These are phyloP conservation scores for Diaporthe helianthi DNA, from an alignment of 2,329 filamentous ascomycete species.

Conservation along the genomic window DNA sequence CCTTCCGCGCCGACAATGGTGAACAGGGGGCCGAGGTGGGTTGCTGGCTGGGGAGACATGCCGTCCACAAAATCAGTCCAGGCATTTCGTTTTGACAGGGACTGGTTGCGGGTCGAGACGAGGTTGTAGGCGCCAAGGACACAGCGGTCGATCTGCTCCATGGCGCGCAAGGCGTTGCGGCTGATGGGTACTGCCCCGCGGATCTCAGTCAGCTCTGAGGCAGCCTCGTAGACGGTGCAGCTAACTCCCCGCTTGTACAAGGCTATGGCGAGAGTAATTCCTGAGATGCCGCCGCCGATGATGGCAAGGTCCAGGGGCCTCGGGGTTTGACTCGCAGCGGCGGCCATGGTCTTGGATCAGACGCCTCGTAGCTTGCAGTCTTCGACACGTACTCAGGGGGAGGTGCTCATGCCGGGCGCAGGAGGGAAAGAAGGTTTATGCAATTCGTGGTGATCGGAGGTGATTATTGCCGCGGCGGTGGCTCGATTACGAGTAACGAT, in stretches of 20 bases:
- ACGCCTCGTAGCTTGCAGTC: neutral
- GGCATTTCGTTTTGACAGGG: conserved; percentile 34
- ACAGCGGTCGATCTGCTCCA: conserved; percentile 41
- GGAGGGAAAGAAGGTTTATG: neutral
- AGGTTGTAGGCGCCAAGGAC: conserved; percentile 41
- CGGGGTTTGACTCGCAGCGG: neutral
- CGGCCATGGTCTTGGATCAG: neutral
- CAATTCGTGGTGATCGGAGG: neutral
- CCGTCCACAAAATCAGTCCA: conserved; percentile 43
- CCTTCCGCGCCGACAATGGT: conserved; percentile 31
- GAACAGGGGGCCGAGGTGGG: conserved; percentile 36
- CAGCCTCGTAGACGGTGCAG: conserved; percentile 47
- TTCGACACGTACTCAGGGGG: neutral
- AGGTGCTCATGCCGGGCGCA: neutral
- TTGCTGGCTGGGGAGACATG: conserved; percentile 30
- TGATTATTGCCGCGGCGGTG: neutral
- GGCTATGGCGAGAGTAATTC: conserved; percentile 45
- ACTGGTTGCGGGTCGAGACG: conserved; percentile 40
- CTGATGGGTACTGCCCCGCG: conserved; percentile 48
- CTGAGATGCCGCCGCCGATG: conserved; percentile 51
- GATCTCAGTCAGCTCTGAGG: conserved; percentile 44
- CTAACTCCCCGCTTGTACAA: conserved; percentile 43
- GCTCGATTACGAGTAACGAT: neutral
- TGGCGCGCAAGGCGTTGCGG: conserved; percentile 45
- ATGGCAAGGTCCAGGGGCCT: conserved; percentile 46